phyloP scores from a whole-genome alignment of 768 basidiomycete species.

The Boletus pseudo-olivaceus region DNA sequence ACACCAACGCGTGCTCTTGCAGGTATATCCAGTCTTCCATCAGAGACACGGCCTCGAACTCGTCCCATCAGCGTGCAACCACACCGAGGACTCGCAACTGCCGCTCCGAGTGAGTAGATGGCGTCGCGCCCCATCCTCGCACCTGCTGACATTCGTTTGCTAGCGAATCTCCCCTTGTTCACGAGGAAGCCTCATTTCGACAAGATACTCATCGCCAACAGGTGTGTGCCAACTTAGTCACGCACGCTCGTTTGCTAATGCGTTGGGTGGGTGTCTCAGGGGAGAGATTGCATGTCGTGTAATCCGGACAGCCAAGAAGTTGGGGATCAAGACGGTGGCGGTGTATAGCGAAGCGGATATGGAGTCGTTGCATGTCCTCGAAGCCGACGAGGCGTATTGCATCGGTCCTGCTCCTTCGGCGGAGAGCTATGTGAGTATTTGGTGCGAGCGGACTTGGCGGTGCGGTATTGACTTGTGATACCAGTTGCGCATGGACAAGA shows the following conservation, averaged over 20 bases:
- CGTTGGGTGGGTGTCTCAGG: conserved; percentile 37
- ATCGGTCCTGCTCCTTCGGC: conserved; percentile 89
- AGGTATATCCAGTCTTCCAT: background rate
- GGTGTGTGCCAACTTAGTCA: conserved; percentile 36
- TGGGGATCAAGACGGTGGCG: conserved; percentile 89
- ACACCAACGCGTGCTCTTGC: conserved; percentile 2
- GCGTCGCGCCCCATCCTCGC: background rate
- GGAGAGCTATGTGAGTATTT: conserved; percentile 77
- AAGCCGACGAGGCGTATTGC: conserved; percentile 89
- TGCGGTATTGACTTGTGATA: conserved; percentile 1
- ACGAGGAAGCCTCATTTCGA: conserved; percentile 61
- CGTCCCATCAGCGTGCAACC: background rate
- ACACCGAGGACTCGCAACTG: conserved; percentile 17
- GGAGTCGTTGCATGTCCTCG: conserved; percentile 74
- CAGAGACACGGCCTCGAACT: background rate
- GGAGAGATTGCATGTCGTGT: conserved; percentile 97
- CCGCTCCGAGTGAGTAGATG: conserved; percentile 15
- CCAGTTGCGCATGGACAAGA: conserved; percentile 84
- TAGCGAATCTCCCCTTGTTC: conserved; percentile 1
- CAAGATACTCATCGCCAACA: conserved; percentile 90
- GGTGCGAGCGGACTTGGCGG: background rate
- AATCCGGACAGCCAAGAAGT: conserved; percentile 81
- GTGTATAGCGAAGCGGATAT: conserved; percentile 88
- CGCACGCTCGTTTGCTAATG: background rate
- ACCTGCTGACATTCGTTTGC: background rate